Evolutionary conservation across 345 rosid genomes (phyloP).

Genomic region (Pugionium cornutum): DNA sequence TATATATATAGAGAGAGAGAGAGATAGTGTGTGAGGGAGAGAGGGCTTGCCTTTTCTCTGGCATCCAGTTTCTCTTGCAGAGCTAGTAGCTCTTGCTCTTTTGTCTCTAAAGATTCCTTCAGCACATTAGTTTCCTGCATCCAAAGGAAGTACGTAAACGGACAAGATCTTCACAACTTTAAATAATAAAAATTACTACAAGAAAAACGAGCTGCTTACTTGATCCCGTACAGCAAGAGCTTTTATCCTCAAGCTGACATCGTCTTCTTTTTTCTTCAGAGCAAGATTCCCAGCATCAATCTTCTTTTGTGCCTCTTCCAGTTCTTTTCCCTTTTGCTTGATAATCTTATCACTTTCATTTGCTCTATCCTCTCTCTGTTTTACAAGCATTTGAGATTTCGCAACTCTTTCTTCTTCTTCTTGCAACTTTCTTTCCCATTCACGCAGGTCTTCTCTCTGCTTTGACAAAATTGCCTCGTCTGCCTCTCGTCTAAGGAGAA

Average conservation of each 20-base stretch:
- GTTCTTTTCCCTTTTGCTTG: constrained; percentile 75
- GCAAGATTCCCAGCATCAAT: constrained; percentile 60
- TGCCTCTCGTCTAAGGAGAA: constrained; percentile 62
- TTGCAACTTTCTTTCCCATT: constrained; percentile 84
- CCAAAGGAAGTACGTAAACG: constrained; percentile 29
- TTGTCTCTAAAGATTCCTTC: constrained; percentile 58
- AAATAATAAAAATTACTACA: neutral
- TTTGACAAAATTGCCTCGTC: constrained; percentile 62
- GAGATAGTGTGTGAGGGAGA: neutral
- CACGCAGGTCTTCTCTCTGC: constrained; percentile 92
- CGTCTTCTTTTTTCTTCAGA: constrained; percentile 70
- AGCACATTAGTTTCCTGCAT: constrained; percentile 63
- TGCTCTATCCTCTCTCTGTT: constrained; percentile 92
- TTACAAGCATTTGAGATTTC: constrained; percentile 52
- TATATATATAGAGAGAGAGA: neutral
- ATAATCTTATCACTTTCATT: constrained; percentile 67
- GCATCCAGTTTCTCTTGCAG: constrained; percentile 73
- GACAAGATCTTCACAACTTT: neutral
- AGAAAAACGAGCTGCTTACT: constrained; percentile 45
- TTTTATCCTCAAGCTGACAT: constrained; percentile 59
- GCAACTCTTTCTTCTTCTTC: constrained; percentile 81
- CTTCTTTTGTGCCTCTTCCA: constrained; percentile 77
- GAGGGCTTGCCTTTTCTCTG: constrained; percentile 67
- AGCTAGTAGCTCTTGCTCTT: constrained; percentile 58
- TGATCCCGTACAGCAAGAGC: constrained; percentile 59